Percentiles rank a stretch among this genome's conserved stretches.
Evolutionary conservation across 306 rosid species (phyloP).

Genomic region (Trifolium dubium): DNA sequence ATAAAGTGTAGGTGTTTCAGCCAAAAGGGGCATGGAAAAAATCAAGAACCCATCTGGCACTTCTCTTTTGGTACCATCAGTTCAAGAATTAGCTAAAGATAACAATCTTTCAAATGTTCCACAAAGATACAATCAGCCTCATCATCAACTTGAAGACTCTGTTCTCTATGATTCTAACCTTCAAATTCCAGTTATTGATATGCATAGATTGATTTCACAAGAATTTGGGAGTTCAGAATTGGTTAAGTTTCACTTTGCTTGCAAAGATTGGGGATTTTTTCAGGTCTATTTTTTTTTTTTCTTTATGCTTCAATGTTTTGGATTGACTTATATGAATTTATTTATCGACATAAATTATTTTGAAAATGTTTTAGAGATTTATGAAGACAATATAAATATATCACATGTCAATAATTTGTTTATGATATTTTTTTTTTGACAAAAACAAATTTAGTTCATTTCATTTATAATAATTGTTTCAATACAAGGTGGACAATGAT

Average conservation of each 20-base stretch:
- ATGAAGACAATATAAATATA: no score
- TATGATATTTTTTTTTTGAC: no score
- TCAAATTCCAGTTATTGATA: constrained; percentile 47
- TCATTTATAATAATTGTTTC: no score
- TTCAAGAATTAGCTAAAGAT: constrained; percentile 44
- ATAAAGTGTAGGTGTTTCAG: no score
- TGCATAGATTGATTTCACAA: constrained; percentile 33
- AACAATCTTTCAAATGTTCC: constrained; percentile 27
- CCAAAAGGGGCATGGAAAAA: constrained; percentile 25
- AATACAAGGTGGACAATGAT: no score
- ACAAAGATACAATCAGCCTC: constrained; percentile 43
- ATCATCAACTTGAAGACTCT: not conserved
- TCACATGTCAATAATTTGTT: no score
- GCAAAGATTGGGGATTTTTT: constrained; percentile 51
- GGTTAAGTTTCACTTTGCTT: constrained; percentile 48
- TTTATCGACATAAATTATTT: no score
- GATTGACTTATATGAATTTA: not conserved
- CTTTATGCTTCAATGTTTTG: not conserved
- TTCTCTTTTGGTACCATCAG: constrained; percentile 50
- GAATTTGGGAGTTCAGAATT: constrained; percentile 38
- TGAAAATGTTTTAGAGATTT: no score
- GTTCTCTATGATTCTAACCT: not conserved
- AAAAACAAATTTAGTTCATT: no score
- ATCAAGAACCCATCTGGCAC: constrained; percentile 16
- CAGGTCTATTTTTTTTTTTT: constrained; percentile 35